Evolutionary conservation across 768 basidiomycete genomes (phyloP).

Genomic region (Boletus vinaceobasis): DNA sequence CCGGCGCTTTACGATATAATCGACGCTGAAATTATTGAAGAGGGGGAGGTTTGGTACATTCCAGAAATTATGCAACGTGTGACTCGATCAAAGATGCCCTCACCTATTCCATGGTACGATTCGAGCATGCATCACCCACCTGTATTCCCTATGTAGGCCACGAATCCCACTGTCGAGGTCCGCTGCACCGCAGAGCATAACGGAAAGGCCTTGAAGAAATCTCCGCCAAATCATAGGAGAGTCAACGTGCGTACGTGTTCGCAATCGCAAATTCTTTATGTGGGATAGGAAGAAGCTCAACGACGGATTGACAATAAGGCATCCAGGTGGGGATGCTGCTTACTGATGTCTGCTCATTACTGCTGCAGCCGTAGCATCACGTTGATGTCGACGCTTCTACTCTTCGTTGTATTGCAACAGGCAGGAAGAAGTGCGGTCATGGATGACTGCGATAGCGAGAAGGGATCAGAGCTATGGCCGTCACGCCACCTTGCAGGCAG

Average conservation of each 20-base stretch:
- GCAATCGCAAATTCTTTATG: slow-evolving; percentile 23
- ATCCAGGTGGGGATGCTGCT: slow-evolving; percentile 18
- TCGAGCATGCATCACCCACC: slow-evolving; percentile 25
- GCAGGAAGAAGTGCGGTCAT: slow-evolving; percentile 24
- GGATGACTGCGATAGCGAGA: slow-evolving; percentile 20
- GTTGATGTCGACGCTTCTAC: slow-evolving; percentile 28
- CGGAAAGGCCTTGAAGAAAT: slow-evolving; percentile 17
- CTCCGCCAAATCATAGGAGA: slow-evolving; percentile 21
- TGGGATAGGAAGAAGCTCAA: slow-evolving; percentile 17
- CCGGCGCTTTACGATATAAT: slow-evolving; percentile 21
- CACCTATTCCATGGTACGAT: slow-evolving; percentile 11
- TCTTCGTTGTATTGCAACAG: slow-evolving; percentile 20
- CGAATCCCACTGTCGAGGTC: slow-evolving; percentile 14
- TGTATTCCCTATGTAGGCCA: slow-evolving; percentile 16
- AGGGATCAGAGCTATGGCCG: slow-evolving; percentile 17
- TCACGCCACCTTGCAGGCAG: slow-evolving; percentile 28
- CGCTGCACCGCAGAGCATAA: slow-evolving; percentile 21
- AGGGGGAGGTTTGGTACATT: slow-evolving; percentile 11
- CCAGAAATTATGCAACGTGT: slow-evolving; percentile 29
- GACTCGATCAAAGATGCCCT: slow-evolving; percentile 13
- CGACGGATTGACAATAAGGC: slow-evolving; percentile 4
- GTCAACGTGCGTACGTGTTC: slow-evolving; percentile 14
- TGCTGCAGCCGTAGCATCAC: slow-evolving; percentile 25
- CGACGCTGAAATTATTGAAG: slow-evolving; percentile 9
- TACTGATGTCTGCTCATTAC: slow-evolving; percentile 22